Conservation (phyloP, 495 filamentous ascomycete genomes). For the Choiromyces venosus region DNA sequence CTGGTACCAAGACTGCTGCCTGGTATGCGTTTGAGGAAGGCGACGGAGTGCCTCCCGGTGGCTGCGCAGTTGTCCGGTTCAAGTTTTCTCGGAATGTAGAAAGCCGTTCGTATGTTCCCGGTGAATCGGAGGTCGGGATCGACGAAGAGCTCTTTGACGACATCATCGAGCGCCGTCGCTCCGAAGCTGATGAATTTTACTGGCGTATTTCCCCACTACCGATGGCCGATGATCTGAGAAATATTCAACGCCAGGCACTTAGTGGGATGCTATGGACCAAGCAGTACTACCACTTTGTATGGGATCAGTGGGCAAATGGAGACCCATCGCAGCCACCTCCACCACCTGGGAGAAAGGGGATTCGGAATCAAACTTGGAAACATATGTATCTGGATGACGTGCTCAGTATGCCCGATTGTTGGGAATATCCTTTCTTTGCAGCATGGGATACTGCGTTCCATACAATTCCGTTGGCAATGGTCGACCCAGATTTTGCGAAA, state of each 20-base stretch:
- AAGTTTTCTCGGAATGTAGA: constrained; percentile 57
- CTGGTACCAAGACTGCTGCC: constrained; percentile 82
- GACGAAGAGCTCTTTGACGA: constrained; percentile 92
- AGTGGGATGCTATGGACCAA: constrained; percentile 98
- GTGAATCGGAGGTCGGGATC: constrained; percentile 44
- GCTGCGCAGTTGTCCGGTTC: constrained; percentile 94
- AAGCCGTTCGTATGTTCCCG: constrained; percentile 8
- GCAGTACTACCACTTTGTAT: constrained; percentile 92
- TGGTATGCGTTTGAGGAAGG: constrained; percentile 90
- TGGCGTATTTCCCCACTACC: constrained; percentile 86
- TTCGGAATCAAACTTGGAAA: constrained; percentile 86
- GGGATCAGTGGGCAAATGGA: constrained; percentile 93
- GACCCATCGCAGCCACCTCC: constrained; percentile 69
- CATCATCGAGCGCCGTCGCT: constrained; percentile 73
- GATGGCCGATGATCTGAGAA: constrained; percentile 89
- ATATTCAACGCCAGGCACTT: constrained; percentile 90
- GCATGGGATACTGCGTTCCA: constrained; percentile 98
- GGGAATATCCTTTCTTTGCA: constrained; percentile 98
- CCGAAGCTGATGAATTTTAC: constrained; percentile 94
- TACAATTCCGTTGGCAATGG: constrained; percentile 91
- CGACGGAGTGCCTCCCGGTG: constrained; percentile 76
- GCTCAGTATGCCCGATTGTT: constrained; percentile 93
- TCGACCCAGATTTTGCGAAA: constrained; percentile 95
- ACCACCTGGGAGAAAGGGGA: constrained; percentile 67
- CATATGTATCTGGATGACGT: constrained; percentile 92